Conservation (phyloP, 768 basidiomycete species). For the Termitomyces heimii region DNA sequence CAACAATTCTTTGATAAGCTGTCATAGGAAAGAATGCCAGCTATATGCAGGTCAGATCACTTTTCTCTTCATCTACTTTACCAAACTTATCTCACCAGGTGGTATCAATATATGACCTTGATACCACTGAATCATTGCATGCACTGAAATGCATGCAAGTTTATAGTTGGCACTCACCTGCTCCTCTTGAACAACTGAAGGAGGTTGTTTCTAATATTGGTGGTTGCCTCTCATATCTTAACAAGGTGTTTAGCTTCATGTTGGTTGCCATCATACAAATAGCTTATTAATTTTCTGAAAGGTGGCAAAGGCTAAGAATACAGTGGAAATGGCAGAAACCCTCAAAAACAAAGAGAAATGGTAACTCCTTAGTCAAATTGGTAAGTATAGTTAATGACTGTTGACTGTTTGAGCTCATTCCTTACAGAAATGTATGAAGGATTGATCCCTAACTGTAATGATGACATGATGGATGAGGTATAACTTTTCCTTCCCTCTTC, state of each 20-base stretch:
- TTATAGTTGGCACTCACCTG: slow-evolving; percentile 25
- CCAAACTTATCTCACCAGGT: slow-evolving; percentile 30
- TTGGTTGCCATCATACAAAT: too few species aligned
- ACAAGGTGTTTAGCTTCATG: slow-evolving; percentile 31
- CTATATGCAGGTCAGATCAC: slow-evolving; percentile 57
- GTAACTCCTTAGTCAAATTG: slow-evolving; percentile 76
- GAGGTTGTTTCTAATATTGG: slow-evolving; percentile 62
- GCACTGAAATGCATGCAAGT: slow-evolving; percentile 51
- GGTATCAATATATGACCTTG: slow-evolving; percentile 68
- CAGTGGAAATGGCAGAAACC: slow-evolving; percentile 55
- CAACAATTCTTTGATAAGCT: neutral
- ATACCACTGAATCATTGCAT: slow-evolving; percentile 46
- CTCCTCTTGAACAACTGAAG: slow-evolving; percentile 26
- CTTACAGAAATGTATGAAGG: slow-evolving; percentile 20
- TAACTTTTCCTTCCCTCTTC: slow-evolving; percentile 11
- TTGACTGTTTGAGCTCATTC: neutral
- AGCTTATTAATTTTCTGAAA: slow-evolving; percentile 10
- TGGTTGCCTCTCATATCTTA: slow-evolving; percentile 75
- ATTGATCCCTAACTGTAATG: slow-evolving; percentile 76
- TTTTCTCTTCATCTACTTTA: neutral
- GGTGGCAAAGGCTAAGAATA: slow-evolving; percentile 56
- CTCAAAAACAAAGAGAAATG: slow-evolving; percentile 69
- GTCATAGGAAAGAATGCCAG: slow-evolving; percentile 58
- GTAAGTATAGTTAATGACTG: slow-evolving; percentile 21
- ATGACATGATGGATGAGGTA: slow-evolving; percentile 89